Conservation (phyloP, 306 rosid species). For the Lotus japonicus region DNA sequence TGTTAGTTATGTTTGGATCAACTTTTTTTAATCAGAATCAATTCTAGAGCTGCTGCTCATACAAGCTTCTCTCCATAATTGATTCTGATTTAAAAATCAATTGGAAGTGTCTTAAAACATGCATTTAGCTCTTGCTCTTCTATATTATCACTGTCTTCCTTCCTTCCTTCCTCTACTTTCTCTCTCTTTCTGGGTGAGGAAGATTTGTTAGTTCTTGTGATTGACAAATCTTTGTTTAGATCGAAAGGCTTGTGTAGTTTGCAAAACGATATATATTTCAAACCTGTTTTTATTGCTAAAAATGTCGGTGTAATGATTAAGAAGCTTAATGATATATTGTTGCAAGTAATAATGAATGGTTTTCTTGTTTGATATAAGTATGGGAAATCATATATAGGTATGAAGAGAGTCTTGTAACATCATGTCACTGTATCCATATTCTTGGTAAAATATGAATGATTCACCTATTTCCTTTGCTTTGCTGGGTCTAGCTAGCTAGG, state of each 20-base stretch:
- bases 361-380: slow-evolving; percentile 8
- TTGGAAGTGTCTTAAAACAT: too few relatives aligned
- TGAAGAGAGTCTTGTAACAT: background rate
- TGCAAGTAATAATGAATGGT: slow-evolving; percentile 3
- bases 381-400: slow-evolving; percentile 7
- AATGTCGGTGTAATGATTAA: background rate
- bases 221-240: slow-evolving; percentile 17
- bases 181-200: background rate
- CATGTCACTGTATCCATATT: background rate
- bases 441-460: too few relatives aligned
- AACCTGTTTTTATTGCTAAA: background rate
- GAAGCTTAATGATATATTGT: background rate
- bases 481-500: slow-evolving; percentile 20
- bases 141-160: background rate
- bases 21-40: too few relatives aligned
- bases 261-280: background rate
- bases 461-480: background rate
- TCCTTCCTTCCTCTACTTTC: background rate
- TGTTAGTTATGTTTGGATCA: background rate
- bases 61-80: too few relatives aligned
- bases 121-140: background rate
- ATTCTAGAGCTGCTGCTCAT: too few relatives aligned
- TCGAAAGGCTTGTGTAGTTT: background rate
- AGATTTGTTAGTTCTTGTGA: slow-evolving; percentile 10
- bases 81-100: too few relatives aligned